Conservation (phyloP, 345 rosid species). For the Pistacia atlantica region DNA sequence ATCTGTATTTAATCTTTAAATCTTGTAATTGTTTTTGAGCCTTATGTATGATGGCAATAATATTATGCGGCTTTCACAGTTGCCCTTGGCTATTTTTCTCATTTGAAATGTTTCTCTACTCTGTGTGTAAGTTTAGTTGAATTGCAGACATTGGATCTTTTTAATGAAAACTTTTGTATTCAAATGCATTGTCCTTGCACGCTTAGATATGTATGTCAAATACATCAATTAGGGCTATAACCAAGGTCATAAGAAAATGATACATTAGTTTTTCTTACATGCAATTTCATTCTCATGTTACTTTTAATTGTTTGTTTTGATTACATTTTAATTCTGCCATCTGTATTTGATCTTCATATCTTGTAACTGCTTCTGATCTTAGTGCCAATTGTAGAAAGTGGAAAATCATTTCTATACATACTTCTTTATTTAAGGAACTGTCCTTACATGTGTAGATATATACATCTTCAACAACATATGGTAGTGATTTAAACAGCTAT, state of each 20-base stretch:
- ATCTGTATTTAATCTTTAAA: background rate
- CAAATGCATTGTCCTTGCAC: background rate
- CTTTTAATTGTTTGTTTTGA: too few relatives aligned
- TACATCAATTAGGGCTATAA: background rate
- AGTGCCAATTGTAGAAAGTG: too few relatives aligned
- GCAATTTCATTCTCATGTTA: too few relatives aligned
- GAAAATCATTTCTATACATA: too few relatives aligned
- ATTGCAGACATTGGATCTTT: background rate
- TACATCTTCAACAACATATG: too few relatives aligned
- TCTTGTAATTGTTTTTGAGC: background rate
- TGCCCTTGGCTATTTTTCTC: background rate
- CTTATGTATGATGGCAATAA: background rate
- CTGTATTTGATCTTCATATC: too few relatives aligned
- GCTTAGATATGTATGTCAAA: background rate
- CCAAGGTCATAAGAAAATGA: background rate
- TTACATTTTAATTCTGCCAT: too few relatives aligned
- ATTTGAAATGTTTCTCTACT: constrained; percentile 5
- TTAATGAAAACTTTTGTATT: background rate
- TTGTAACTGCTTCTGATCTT: too few relatives aligned
- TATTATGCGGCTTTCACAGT: background rate
- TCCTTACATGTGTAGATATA: too few relatives aligned
- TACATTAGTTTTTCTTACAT: background rate
- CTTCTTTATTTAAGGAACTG: too few relatives aligned
- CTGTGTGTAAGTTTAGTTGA: background rate
- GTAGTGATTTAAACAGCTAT: too few relatives aligned